Evolutionary conservation across 2,329 filamentous ascomycete genomes (phyloP).

Genomic region (Alternaria incomplexa): DNA sequence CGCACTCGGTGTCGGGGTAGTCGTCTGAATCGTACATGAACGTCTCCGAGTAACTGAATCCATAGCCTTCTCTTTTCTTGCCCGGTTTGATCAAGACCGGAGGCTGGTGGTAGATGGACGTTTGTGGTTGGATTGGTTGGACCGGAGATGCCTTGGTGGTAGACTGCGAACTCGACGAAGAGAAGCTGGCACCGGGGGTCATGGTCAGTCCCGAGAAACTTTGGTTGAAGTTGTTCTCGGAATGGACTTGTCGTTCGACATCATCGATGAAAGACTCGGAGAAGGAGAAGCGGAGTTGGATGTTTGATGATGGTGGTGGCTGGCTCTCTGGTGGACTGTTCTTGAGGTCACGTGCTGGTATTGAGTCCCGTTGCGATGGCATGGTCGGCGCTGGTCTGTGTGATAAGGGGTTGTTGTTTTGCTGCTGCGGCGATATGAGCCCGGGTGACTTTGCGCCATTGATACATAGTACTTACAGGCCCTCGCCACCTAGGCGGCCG

Average conservation of each 20-base stretch:
- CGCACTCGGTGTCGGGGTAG: slow-evolving; percentile 29
- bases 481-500: slow-evolving; percentile 14
- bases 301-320: slow-evolving; percentile 3
- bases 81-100: slow-evolving; percentile 20
- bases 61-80: slow-evolving; percentile 30
- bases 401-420: not conserved
- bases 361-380: not conserved
- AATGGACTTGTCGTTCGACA: not conserved
- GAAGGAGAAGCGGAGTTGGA: slow-evolving; percentile 26
- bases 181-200: not conserved
- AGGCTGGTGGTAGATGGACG: not conserved
- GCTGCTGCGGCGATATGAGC: not conserved
- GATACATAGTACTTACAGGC: not conserved
- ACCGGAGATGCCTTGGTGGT: not conserved
- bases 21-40: slow-evolving; percentile 30
- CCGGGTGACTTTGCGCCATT: not conserved
- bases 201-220: slow-evolving; percentile 12
- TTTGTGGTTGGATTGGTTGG: not conserved
- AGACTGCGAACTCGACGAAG: not conserved
- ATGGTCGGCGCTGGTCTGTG: not conserved
- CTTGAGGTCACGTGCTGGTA: not conserved
- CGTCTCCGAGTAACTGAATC: slow-evolving; percentile 32
- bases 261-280: not conserved
- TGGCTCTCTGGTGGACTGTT: not conserved
- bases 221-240: not conserved